Evolutionary conservation across 345 rosid species (phyloP), one percentile per base, ranked within the genome.

Genomic region (Theobroma cacao): DNA sequence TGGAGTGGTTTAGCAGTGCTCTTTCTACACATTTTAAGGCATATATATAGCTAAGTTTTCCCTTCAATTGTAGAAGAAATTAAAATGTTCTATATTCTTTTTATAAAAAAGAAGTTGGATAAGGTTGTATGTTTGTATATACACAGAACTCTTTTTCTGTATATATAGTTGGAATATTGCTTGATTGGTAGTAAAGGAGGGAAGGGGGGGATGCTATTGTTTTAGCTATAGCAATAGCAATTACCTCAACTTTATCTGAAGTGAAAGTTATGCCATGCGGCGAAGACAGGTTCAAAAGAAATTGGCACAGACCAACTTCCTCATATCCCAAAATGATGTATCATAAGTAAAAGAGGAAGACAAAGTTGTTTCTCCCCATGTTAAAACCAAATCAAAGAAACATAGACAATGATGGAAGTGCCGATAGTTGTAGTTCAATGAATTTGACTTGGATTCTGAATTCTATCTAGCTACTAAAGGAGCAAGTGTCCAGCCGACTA

Each of bases 381-480:
- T 43, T 68, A 24, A 68, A 68, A 13, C 20, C 22, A 47, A 7
- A 56, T 38, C 26, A 56, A n/a, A 41, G 5, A 3, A 43, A 34
- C 33, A 26, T 28, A 41, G 22, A 72, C 63, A 75, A 22, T 52
- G 17, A 61, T 75, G 43, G 45, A 59, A 70, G 31, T 43, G 55
- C 53, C 53, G 38, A 40, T 78, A 38, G 38, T 31, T 33, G 47
- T 24, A 78, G 69, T 79, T 79, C 80, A 76, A 66, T 79, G 85
- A 76, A 82, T 72, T 56, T 53, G 80, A 47, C 55, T 18, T 43
- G 31, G 18, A 28, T 41, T 55, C 22, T 63, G 20, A 62, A 15
- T 6, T 60, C 20, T 13, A 17, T 60, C 20, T 13, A 13, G 20
- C 20, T 1, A 60, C 33, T 15, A 17, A 62, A 15, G 67, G 41